Evolutionary conservation across 768 basidiomycete genomes (phyloP).

Genomic region (Amanita brunnescens): DNA sequence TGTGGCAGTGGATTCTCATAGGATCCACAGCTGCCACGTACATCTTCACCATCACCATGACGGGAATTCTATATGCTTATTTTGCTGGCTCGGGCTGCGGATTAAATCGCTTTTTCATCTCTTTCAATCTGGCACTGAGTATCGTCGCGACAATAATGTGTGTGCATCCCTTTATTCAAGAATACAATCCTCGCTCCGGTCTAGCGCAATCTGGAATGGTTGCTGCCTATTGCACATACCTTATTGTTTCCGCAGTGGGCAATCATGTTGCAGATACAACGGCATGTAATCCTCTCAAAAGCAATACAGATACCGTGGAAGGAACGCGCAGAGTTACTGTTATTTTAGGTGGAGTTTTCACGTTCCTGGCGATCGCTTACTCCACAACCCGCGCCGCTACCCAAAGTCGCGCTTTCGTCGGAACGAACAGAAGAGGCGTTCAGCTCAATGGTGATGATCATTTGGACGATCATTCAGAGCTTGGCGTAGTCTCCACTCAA

Average conservation of each 20-base stretch:
- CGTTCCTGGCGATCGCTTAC: slow-evolving; percentile 97
- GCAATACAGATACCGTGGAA: slow-evolving; percentile 38
- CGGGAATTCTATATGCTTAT: slow-evolving; percentile 83
- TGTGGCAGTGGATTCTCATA: slow-evolving; percentile 96
- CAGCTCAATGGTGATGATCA: slow-evolving; percentile 46
- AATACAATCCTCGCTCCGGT: slow-evolving; percentile 88
- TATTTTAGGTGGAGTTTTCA: slow-evolving; percentile 87
- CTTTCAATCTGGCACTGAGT: slow-evolving; percentile 80
- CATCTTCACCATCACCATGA: slow-evolving; percentile 73
- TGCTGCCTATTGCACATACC: slow-evolving; percentile 95
- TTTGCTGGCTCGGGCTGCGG: slow-evolving; percentile 84
- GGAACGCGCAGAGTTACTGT: slow-evolving; percentile 81
- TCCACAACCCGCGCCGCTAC: slow-evolving; percentile 95
- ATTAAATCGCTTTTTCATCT: slow-evolving; percentile 96
- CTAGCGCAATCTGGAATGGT: slow-evolving; percentile 96
- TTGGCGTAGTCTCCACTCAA: slow-evolving; percentile 74
- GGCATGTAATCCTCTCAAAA: slow-evolving; percentile 83
- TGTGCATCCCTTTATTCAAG: slow-evolving; percentile 81
- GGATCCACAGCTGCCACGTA: slow-evolving; percentile 90
- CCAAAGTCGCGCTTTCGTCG: slow-evolving; percentile 84
- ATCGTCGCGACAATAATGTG: slow-evolving; percentile 74
- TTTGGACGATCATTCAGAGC: slow-evolving; percentile 49
- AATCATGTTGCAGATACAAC: slow-evolving; percentile 74
- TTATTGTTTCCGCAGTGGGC: slow-evolving; percentile 86
- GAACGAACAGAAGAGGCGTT: slow-evolving; percentile 60